phyloP scores from a whole-genome alignment of 75 land plant genomes.

The Pinus tabuliformis region DNA sequence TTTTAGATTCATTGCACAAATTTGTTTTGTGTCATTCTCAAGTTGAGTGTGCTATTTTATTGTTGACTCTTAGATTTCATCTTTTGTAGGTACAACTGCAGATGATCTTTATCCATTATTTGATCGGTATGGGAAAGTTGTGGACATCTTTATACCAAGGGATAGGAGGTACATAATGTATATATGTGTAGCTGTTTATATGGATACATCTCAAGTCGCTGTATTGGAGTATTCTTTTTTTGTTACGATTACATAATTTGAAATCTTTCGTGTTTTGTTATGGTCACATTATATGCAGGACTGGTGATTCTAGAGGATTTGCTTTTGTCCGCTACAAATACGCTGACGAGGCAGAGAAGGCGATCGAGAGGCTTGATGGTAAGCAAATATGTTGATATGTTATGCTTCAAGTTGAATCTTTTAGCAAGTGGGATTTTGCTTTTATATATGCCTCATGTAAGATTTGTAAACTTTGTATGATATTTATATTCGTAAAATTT shows the following conservation, averaged over 20 bases:
- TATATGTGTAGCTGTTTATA: neutral
- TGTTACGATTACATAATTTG: neutral
- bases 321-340: constrained; percentile 98
- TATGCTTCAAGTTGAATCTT: neutral
- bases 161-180: constrained; percentile 46
- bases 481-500: neutral
- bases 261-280: neutral
- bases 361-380: constrained; percentile 94
- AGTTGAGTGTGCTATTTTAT: neutral
- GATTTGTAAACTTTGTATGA: neutral
- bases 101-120: constrained; percentile 95
- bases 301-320: constrained; percentile 96
- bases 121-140: constrained; percentile 95
- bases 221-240: neutral
- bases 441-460: neutral
- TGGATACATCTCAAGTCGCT: neutral
- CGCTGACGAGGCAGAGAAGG: constrained; percentile 93
- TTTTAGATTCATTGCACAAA: neutral
- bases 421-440: neutral
- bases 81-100: constrained; percentile 82
- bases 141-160: constrained; percentile 88
- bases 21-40: neutral
- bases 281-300: constrained; percentile 39
- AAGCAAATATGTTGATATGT: neutral
- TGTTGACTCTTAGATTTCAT: neutral